Evolutionary conservation across 2,329 filamentous ascomycete genomes (phyloP), one percentile per base, ranked within the genome.

Genomic region (Thelonectria discophora): DNA sequence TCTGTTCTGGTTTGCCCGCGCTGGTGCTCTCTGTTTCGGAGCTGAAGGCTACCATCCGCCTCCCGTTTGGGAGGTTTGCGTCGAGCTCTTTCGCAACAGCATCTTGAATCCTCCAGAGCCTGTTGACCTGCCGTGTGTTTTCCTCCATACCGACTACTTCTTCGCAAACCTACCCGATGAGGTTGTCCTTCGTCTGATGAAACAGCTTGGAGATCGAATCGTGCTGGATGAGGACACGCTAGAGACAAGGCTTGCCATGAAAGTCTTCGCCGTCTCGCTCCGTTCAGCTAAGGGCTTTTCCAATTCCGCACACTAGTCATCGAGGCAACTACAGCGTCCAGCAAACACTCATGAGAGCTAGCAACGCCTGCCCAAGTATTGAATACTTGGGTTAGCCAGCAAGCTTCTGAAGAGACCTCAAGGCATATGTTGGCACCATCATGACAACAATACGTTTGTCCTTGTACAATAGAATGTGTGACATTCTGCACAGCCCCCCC

Each of bases 1-100:
- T 27, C 71, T 83, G 5, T 81, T 82, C 68, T 83, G 81, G 81
- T 72, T 84, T 18, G 69, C 76, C 10, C 76, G 78, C 37, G 77
- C 74, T 6, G 80, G 81, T 13, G 72, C 77, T 53, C 40, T 63
- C 8, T 64, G 65, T 5, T 45, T 77, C 9, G 70, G 72, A 18
- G 62, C 71, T 1, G 65, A 73, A 20, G 54, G 58, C 37, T 72
- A 75, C 58, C 72, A 48, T 12, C 21, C 30, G n/a, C 30, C 52
- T 7, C 62, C 58, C 2, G 65, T 78, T 1, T 83, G 81, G 81
- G 81, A 84, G 59, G 49, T 74, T 27, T 79, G 76, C 49, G 60
- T 75, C 3, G 67, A 77, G 47, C 75, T 75, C 39, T 75, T 80
- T 45, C 75, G 71, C 24, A 76, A 77, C 43, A 78, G 76, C 18